phyloP scores from a whole-genome alignment of 2,329 filamentous ascomycete species.

The Westerdykella aurantiaca region DNA sequence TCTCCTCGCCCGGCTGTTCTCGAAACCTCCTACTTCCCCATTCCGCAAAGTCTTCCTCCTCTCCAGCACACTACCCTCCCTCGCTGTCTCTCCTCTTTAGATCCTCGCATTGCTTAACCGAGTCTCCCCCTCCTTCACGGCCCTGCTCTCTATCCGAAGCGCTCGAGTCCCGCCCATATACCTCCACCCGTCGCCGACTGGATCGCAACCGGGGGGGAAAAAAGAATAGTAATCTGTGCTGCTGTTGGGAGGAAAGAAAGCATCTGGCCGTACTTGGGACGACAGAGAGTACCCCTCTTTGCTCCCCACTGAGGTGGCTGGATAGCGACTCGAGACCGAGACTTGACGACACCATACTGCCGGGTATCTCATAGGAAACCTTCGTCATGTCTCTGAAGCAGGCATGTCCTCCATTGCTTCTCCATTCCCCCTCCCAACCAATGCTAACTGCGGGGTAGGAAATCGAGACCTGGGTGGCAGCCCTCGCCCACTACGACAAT shows the following conservation, averaged over 20 bases:
- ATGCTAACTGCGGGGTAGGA: conserved; percentile 54
- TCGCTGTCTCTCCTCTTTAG: conserved; percentile 15
- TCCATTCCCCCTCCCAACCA: conserved; percentile 8
- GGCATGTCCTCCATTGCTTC: conserved; percentile 20
- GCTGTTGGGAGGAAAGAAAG: not conserved
- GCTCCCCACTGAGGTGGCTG: conserved; percentile 23
- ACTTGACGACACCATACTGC: conserved; percentile 39
- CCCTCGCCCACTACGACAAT: conserved; percentile 87
- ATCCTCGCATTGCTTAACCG: conserved; percentile 18
- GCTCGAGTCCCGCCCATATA: too few species aligned
- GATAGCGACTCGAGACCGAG: conserved; percentile 17
- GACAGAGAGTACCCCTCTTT: conserved; percentile 14
- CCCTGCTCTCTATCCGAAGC: not conserved
- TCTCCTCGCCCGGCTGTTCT: conserved; percentile 22
- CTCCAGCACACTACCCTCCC: conserved; percentile 8
- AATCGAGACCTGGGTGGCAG: conserved; percentile 97
- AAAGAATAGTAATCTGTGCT: conserved; percentile 7
- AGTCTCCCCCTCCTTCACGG: conserved; percentile 5
- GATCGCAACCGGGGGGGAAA: conserved; percentile 9
- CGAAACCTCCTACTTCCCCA: conserved; percentile 19
- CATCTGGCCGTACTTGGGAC: conserved; percentile 16
- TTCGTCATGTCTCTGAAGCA: conserved; percentile 48
- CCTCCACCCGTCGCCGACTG: conserved; percentile 24
- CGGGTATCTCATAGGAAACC: conserved; percentile 32
- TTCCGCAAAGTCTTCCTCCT: conserved; percentile 15